Evolutionary conservation across 1,284 basidiomycete species (phyloP).

Genomic region (Anthracocystis walkeri): DNA sequence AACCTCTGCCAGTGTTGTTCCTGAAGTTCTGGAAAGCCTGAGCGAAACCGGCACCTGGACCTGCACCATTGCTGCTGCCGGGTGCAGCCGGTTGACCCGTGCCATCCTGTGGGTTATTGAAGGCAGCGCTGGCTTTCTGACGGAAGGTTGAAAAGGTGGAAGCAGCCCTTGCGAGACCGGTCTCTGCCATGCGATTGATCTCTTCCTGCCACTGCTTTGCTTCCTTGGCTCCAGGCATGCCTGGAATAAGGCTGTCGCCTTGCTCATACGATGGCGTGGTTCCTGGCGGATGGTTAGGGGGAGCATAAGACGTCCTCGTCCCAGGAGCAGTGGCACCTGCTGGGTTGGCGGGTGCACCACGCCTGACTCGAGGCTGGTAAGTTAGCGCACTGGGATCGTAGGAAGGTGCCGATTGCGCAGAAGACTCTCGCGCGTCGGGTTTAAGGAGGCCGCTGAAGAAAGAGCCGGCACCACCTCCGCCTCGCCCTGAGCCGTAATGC

Average conservation of each 20-base stretch:
- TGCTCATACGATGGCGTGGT: constrained; percentile 15
- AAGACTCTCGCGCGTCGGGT: constrained; percentile 16
- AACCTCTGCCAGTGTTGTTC: constrained; percentile 15
- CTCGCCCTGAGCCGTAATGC: constrained; percentile 20
- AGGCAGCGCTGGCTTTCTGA: constrained; percentile 53
- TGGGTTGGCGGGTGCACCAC: constrained; percentile 5
- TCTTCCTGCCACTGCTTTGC: constrained; percentile 63
- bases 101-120: constrained; percentile 32
- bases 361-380: constrained; percentile 57
- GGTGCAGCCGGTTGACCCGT: constrained; percentile 11
- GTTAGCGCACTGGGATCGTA: constrained; percentile 58
- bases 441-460: constrained; percentile 44
- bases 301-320: constrained; percentile 16
- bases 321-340: constrained; percentile 11
- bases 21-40: constrained; percentile 41
- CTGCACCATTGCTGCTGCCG: not conserved
- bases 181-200: constrained; percentile 60
- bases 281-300: constrained; percentile 17
- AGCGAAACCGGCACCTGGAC: constrained; percentile 23
- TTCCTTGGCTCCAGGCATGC: constrained; percentile 58
- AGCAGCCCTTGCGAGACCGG: constrained; percentile 52
- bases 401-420: constrained; percentile 16
- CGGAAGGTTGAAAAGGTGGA: constrained; percentile 57
- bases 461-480: constrained; percentile 42
- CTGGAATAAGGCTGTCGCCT: constrained; percentile 45